Conservation (phyloP, 2,329 filamentous ascomycete genomes). For the Fusarium sacchari region DNA sequence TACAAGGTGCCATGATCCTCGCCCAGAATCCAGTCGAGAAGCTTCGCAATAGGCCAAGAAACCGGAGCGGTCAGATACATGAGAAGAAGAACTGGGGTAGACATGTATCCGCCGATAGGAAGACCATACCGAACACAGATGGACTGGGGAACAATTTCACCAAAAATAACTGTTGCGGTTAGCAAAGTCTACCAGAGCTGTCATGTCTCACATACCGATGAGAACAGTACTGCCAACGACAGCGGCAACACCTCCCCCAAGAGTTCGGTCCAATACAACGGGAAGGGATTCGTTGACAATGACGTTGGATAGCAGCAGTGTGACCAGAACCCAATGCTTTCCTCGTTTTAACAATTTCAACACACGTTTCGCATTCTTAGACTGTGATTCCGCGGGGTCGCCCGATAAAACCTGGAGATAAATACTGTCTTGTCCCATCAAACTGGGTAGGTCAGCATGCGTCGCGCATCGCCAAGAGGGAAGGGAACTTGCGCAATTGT, state of each 20-base stretch:
- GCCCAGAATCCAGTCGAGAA: slow-evolving; percentile 91
- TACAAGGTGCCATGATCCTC: slow-evolving; percentile 97
- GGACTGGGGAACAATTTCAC: slow-evolving; percentile 95
- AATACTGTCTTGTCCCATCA: slow-evolving; percentile 87
- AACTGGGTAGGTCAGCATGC: slow-evolving; percentile 47
- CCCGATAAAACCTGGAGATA: slow-evolving; percentile 94
- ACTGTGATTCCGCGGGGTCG: slow-evolving; percentile 85
- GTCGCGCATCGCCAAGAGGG: slow-evolving; percentile 26
- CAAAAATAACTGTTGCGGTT: slow-evolving; percentile 83
- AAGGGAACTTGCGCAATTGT: slow-evolving; percentile 77
- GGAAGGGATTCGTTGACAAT: slow-evolving; percentile 97
- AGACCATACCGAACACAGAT: slow-evolving; percentile 96
- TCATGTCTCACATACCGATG: slow-evolving; percentile 73
- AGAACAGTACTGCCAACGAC: slow-evolving; percentile 92
- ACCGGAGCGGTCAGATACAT: slow-evolving; percentile 94
- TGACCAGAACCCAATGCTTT: slow-evolving; percentile 98
- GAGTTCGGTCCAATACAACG: slow-evolving; percentile 91
- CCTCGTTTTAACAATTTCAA: slow-evolving; percentile 82
- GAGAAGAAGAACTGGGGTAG: slow-evolving; percentile 83
- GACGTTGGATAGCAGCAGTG: slow-evolving; percentile 91
- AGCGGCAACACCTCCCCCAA: slow-evolving; percentile 94
- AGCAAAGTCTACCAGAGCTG: slow-evolving; percentile 26
- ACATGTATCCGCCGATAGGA: slow-evolving; percentile 93
- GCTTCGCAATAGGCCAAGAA: slow-evolving; percentile 94
- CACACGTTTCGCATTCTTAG: slow-evolving; percentile 84